Base-by-base conservation (phyloP, 495 filamentous ascomycete species). In the Trichoderma virens region DNA sequence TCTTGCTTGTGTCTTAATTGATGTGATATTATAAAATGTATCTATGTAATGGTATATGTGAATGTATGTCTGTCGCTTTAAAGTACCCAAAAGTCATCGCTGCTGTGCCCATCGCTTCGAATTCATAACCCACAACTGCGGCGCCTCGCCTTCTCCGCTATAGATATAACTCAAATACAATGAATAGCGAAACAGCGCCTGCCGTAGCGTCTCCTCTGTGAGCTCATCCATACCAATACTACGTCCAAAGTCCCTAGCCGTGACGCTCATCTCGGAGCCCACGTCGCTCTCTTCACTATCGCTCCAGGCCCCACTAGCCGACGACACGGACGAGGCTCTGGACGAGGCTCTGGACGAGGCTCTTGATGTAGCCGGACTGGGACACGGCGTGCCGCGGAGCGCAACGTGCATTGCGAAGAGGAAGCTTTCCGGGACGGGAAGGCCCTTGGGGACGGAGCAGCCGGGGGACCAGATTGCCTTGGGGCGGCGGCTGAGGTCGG, bases 161-260 rank as follows among this genome's bases (percentile, higher is more conserved):
- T 56, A 56, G 20, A 56, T 16, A 64, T 65, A 67, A 14, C 28
- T 45, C 56, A 63, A 59, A 56, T 68, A 64, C 65, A 69, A 41
- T 39, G 66, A 59, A 34, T 63, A 70, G 20, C 69, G 32, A 56
- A 67, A 66, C 61, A 68, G 65, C 16, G 39, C 65, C 7, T 62
- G 68, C 47, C 62, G 65, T 7, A 70, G 39, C 32, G 60, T 34
- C 0, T 67, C 67, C 63, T 68, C 63, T 7, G 67, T 62, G 59
- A 70, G 62, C n/a, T 70, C 69, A 20, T 65, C 65, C 41, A 45
- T 67, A 27, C 64, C 65, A 56, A 67, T 67, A 8, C 23, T 56
- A 2, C 51, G 51, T 13, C 51, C 51, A 2, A 56, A 56, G 20
- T 56, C 30, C 51, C 25, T 11, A 32, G 66, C 31, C 32, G 56